Evolutionary conservation across 352 stramenopile species (phyloP), one percentile per base, ranked within the genome.

Genomic region (Elongisporangium undulatum): DNA sequence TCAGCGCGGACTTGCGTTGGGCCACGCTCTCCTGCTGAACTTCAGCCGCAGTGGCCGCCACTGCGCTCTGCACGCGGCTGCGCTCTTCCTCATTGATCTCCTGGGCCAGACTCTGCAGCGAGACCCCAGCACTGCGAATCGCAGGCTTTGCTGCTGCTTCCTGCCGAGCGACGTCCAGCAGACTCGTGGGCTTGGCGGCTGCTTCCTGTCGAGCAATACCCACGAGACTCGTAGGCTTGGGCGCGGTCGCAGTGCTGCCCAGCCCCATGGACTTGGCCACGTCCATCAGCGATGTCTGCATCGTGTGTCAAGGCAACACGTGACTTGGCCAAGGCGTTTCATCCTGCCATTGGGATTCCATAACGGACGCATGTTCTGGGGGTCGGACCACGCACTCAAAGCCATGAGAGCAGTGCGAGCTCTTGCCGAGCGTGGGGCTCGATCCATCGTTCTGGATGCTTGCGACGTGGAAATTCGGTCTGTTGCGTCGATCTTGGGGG

Each of bases 101-200:
- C 19, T 74, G 55, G 2, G 83, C 81, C n/a, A 90, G 34, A 13
- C 65, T 57, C n/a, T 67, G 51, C 19, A 85, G 39, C 53, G 64
- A 75, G 29, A 58, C 39, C 29, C 71, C 66, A 16, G 22, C 38
- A 26, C 23, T 24, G 22, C 9, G 56, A 13, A 48, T 22, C 17
- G 23, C n/a, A 2, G 10, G 55, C 59, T 63, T 22, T 13, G 24
- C 9, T 64, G 57, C 17, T 16, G 58, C 65, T 17, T 72, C 41
- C 41, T 76, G 67, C 9, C 64, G 65, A 3, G 75, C 77, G n/a
- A 90, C 67, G 20, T 88, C 80, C 53, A 81, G 38, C 34, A 87
- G 59, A 16, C 67, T 77, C 56, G 73, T 13, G 1, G 64, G 55
- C 48, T 74, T 77, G 24, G 17, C 49, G 51, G 52, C 49, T 13